A percentile compares a stretch with the other conserved stretches of the same genome.
Evolutionary conservation across 2,329 filamentous ascomycete genomes (phyloP).

Genomic region (Fusarium sororula): DNA sequence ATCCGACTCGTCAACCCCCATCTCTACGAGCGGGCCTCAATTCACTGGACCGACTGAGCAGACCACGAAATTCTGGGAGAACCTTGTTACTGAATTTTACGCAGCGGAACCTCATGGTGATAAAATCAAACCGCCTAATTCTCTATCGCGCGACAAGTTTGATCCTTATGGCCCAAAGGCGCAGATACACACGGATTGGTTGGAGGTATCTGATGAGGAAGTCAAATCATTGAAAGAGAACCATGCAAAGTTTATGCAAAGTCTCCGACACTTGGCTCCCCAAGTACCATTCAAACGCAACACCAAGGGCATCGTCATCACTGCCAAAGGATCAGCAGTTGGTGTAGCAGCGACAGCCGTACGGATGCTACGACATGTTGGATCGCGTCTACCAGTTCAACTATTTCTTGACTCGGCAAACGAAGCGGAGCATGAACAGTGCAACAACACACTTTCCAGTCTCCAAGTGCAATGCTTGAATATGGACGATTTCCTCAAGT

Average conservation of each 20-base stretch:
- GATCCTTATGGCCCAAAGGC: slow-evolving; percentile 16
- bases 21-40: neutral
- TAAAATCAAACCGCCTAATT: slow-evolving; percentile 8
- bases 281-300: slow-evolving; percentile 16
- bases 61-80: slow-evolving; percentile 28
- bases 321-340: slow-evolving; percentile 20
- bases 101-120: slow-evolving; percentile 23
- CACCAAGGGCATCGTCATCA: slow-evolving; percentile 36
- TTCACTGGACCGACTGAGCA: slow-evolving; percentile 22
- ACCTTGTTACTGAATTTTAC: slow-evolving; percentile 10
- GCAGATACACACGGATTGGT: slow-evolving; percentile 17
- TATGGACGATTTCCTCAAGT: slow-evolving; percentile 32
- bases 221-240: slow-evolving; percentile 24
- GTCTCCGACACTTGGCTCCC: slow-evolving; percentile 13
- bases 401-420: slow-evolving; percentile 33
- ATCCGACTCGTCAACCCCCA: neutral
- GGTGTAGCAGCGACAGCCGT: slow-evolving; percentile 36
- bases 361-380: slow-evolving; percentile 34
- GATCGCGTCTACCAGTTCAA: slow-evolving; percentile 28
- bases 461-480: slow-evolving; percentile 30
- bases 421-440: slow-evolving; percentile 15
- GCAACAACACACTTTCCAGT: neutral
- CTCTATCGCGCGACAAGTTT: slow-evolving; percentile 27
- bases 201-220: slow-evolving; percentile 15
- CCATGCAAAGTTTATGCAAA: slow-evolving; percentile 22